Evolutionary conservation across 2,329 filamentous ascomycete genomes (phyloP).

Genomic region (Nemania abortiva): DNA sequence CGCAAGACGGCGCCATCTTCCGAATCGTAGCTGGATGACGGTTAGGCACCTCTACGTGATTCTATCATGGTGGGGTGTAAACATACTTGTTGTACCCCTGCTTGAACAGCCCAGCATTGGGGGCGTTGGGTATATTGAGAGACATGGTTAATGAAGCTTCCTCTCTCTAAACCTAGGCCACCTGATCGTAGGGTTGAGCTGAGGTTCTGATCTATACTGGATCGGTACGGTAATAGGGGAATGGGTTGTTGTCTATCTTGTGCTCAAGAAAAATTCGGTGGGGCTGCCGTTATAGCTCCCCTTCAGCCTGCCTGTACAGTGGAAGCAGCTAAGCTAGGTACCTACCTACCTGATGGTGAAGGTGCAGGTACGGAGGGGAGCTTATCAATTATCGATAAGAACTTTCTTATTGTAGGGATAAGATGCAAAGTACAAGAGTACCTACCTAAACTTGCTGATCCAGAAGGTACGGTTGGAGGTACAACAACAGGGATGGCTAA

Average conservation of each 20-base stretch:
- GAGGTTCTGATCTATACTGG: slow-evolving; percentile 1
- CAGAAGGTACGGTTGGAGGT: neutral
- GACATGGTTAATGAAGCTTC: slow-evolving; percentile 73
- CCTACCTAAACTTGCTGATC: neutral
- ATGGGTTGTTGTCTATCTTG: slow-evolving; percentile 18
- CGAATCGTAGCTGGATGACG: slow-evolving; percentile 83
- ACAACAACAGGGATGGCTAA: neutral
- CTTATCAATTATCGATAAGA: slow-evolving; percentile 23
- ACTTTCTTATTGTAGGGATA: neutral
- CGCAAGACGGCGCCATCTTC: slow-evolving; percentile 99
- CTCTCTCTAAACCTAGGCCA: neutral
- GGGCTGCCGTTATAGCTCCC: slow-evolving; percentile 28
- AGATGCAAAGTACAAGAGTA: neutral
- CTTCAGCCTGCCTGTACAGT: neutral
- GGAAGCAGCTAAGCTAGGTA: slow-evolving; percentile 1
- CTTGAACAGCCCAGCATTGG: slow-evolving; percentile 95
- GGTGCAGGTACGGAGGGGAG: slow-evolving; percentile 10
- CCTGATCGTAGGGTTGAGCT: slow-evolving; percentile 10
- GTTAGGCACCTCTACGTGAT: slow-evolving; percentile 47
- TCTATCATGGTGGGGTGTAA: slow-evolving; percentile 46
- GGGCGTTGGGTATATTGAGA: slow-evolving; percentile 93
- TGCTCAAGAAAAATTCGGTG: slow-evolving; percentile 43
- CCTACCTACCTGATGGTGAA: neutral
- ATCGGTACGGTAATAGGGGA: slow-evolving; percentile 18
- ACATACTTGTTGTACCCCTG: slow-evolving; percentile 93